Conservation (phyloP, 1,139 yeast species). For the Blastobotrys buckinghamii region DNA sequence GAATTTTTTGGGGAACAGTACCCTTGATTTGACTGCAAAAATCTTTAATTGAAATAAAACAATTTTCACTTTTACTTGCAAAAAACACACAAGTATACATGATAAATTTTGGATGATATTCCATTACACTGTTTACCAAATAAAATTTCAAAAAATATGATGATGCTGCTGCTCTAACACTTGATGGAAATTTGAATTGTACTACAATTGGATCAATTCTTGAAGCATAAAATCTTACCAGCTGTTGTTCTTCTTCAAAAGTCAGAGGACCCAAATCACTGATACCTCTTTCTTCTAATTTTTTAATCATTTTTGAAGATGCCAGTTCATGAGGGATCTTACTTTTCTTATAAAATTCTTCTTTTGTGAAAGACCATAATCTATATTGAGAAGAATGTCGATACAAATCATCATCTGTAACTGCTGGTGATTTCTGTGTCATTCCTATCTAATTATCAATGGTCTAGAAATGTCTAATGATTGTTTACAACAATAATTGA, state of each 20-base stretch:
- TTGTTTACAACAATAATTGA: too few relatives aligned
- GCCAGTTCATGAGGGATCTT: conserved; percentile 51
- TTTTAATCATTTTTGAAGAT: conserved; percentile 33
- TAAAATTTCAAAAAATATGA: conserved; percentile 79
- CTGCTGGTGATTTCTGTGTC: conserved; percentile 10
- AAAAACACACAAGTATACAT: conserved; percentile 78
- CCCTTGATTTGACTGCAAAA: conserved; percentile 67
- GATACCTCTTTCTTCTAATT: conserved; percentile 33
- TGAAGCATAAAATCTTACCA: conserved; percentile 64
- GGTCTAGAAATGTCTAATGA: too few relatives aligned
- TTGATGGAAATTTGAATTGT: conserved; percentile 55
- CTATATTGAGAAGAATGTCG: conserved; percentile 80
- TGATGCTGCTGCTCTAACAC: conserved; percentile 76
- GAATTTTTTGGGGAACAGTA: conserved; percentile 54
- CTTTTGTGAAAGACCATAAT: conserved; percentile 73
- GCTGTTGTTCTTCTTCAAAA: conserved; percentile 61
- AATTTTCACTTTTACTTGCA: conserved; percentile 90
- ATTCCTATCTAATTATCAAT: too few relatives aligned
- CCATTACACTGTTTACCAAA: conserved; percentile 73
- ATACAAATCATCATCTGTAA: conserved; percentile 70
- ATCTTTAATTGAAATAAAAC: conserved; percentile 78
- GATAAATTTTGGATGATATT: conserved; percentile 77
- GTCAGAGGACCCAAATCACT: conserved; percentile 29
- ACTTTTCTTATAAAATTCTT: conserved; percentile 47
- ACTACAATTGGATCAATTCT: conserved; percentile 59